These are phyloP conservation scores for Sporisorium scitamineum DNA, from an alignment of 1,284 basidiomycete genomes.

Conservation along the genomic window DNA sequence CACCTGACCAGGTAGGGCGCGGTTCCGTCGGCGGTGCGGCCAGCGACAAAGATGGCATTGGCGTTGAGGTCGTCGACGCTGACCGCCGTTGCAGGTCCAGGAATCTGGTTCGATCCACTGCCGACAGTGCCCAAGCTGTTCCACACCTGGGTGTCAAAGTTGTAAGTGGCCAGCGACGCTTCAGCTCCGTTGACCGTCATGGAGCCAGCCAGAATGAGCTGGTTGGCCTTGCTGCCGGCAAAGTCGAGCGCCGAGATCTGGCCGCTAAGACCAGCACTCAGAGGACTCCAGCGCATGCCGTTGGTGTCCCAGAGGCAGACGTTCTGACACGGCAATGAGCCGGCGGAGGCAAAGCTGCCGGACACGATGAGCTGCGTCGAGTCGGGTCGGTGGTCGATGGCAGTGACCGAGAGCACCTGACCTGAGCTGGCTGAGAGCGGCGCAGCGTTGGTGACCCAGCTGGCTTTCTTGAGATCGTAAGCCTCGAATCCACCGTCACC, in stretches of 20 bases:
- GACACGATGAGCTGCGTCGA: conserved; percentile 81
- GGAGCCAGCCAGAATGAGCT: conserved; percentile 74
- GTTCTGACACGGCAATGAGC: conserved; percentile 79
- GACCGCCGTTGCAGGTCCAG: conserved; percentile 89
- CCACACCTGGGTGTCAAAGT: conserved; percentile 75
- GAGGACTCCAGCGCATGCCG: conserved; percentile 80
- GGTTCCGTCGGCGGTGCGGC: conserved; percentile 71
- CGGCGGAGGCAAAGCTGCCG: conserved; percentile 85
- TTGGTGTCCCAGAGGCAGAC: conserved; percentile 82
- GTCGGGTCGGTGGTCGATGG: conserved; percentile 78
- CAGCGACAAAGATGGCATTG: conserved; percentile 89
- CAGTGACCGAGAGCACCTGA: conserved; percentile 77
- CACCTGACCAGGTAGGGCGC: conserved; percentile 57
- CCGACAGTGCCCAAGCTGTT: conserved; percentile 80
- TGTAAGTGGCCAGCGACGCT: conserved; percentile 80
- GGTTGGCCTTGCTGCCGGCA: conserved; percentile 70
- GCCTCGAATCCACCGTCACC: conserved; percentile 62
- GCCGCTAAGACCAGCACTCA: conserved; percentile 86
- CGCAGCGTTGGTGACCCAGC: conserved; percentile 55
- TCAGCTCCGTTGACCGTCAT: conserved; percentile 76
- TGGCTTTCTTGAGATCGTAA: conserved; percentile 53
- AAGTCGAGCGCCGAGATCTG: conserved; percentile 83
- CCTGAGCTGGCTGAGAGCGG: conserved; percentile 38
- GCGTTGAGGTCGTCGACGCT: conserved; percentile 84
- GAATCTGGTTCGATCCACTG: conserved; percentile 74